Conservation (phyloP, 106 monocot species). For the Ottelia alismoides region DNA sequence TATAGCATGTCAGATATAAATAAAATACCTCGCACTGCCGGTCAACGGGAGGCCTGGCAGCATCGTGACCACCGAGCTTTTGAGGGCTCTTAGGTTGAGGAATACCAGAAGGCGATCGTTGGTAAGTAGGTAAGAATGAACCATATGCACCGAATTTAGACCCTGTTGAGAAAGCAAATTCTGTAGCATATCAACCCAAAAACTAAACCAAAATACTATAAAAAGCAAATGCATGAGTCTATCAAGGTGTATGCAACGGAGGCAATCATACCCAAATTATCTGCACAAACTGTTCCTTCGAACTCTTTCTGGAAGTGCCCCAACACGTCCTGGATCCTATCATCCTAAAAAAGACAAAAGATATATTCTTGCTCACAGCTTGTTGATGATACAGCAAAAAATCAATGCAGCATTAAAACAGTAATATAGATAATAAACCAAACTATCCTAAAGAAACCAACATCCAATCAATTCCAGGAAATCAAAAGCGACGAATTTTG, state of each 20-base stretch:
- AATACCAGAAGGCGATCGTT: conserved; percentile 4
- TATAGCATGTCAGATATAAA: not conserved
- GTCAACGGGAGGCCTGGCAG: not conserved
- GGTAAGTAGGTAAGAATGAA: conserved; percentile 11
- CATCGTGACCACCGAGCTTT: too few species aligned
- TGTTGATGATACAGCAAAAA: not conserved
- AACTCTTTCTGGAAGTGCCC: conserved; percentile 29
- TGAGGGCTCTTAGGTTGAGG: conserved; percentile 9
- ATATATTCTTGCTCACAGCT: not conserved
- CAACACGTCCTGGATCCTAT: conserved; percentile 18
- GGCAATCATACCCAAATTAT: conserved; percentile 17
- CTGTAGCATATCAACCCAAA: not conserved
- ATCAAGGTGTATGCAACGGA: not conserved
- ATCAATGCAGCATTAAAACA: too few species aligned
- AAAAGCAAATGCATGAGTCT: not conserved
- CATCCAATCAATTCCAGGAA: not conserved
- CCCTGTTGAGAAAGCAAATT: conserved; percentile 6
- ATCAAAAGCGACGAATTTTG: not conserved
- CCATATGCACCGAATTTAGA: conserved; percentile 20
- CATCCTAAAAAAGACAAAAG: conserved; percentile 13
- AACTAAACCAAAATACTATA: not conserved
- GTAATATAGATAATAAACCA: too few species aligned
- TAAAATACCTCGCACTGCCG: conserved; percentile 3
- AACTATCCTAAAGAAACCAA: not conserved
- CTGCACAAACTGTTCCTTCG: conserved; percentile 24